Base-by-base conservation (phyloP, 2,329 filamentous ascomycete species). In the Nannizziopsis arthrosporioides region DNA sequence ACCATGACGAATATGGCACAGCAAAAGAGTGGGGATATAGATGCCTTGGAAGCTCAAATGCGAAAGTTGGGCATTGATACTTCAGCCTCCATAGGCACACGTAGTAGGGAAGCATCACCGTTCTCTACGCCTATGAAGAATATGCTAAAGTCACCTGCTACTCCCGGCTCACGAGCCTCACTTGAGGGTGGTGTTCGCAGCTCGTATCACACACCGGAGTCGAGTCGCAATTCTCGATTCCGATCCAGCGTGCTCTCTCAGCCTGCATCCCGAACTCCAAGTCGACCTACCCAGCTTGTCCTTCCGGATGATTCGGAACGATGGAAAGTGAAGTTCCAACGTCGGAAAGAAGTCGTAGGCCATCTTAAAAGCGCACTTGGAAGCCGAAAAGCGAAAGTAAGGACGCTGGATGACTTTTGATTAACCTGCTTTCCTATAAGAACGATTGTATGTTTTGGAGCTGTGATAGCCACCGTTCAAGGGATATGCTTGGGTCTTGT, bases 1-100 rank as follows among this genome's bases (percentile, higher is more conserved):
- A 94, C 92, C 61, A 89, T 98, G 84, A 95, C 89, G 31, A 77
- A 73, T 51, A 90, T 95, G 82, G 85, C 85, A 0, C 86, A 96
- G 71, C 86, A 87, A 68, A 85, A 86, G 62, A 92, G 85, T 61
- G 85, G 83, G 50, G 90, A 96, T 58, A 81, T 98, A 45, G 87
- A 94, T 62, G 79, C 94, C 5, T 74, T 96, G 30, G 92, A 96
- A 67, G 78, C 81, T 42, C 85, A 94, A 62, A 79, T 98, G 69
- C 81, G 84, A 51, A 85, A 81, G 61, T 67, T 93, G 17, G 75
- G 76, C 5, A 66, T 85, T 31, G 53, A 55, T 19, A 49, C 52
- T 18, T 51, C 53, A 1, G 53, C 3, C 52, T 54, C 27, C 50
- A 45, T 14, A 27, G 34, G 39, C 15, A 41, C 31, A 30, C 19